phyloP scores from a whole-genome alignment of 2,329 filamentous ascomycete genomes.

The Fusarium euwallaceae region DNA sequence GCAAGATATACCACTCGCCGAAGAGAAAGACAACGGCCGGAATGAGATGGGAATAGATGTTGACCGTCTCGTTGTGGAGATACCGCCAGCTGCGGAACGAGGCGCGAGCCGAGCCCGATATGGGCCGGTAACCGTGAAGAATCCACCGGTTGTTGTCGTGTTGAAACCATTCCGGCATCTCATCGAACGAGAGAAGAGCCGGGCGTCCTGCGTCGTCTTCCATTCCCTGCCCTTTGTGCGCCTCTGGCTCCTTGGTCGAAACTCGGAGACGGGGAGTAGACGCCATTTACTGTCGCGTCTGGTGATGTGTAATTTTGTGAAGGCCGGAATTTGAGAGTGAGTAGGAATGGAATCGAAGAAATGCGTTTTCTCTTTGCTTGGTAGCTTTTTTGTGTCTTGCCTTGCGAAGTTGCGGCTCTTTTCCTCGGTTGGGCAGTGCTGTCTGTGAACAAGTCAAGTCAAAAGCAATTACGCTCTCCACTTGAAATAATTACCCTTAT shows the following conservation, averaged over 20 bases:
- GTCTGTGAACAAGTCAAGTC: too few species aligned
- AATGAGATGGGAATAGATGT: conserved; percentile 56
- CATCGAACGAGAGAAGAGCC: conserved; percentile 38
- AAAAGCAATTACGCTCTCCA: too few species aligned
- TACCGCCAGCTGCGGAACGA: conserved; percentile 58
- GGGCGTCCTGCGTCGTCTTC: conserved; percentile 29
- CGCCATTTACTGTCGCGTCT: not conserved
- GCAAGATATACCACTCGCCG: conserved; percentile 44
- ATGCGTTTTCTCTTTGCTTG: not conserved
- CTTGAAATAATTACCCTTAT: too few species aligned
- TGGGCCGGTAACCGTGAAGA: conserved; percentile 55
- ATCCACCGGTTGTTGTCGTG: conserved; percentile 31
- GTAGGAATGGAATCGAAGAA: not conserved
- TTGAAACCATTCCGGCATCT: conserved; percentile 43
- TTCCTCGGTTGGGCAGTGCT: too few species aligned
- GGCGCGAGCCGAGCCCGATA: conserved; percentile 51
- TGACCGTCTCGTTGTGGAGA: conserved; percentile 52
- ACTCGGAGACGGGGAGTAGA: not conserved
- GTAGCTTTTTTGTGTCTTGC: too few species aligned
- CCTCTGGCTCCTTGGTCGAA: not conserved
- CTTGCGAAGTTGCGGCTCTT: too few species aligned
- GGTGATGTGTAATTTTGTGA: not conserved
- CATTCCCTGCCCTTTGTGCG: conserved; percentile 20
- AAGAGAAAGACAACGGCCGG: conserved; percentile 53
- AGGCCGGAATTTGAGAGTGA: not conserved